phyloP scores from a whole-genome alignment of 2,329 filamentous ascomycete species.

The Sarocladiaceae sp. region DNA sequence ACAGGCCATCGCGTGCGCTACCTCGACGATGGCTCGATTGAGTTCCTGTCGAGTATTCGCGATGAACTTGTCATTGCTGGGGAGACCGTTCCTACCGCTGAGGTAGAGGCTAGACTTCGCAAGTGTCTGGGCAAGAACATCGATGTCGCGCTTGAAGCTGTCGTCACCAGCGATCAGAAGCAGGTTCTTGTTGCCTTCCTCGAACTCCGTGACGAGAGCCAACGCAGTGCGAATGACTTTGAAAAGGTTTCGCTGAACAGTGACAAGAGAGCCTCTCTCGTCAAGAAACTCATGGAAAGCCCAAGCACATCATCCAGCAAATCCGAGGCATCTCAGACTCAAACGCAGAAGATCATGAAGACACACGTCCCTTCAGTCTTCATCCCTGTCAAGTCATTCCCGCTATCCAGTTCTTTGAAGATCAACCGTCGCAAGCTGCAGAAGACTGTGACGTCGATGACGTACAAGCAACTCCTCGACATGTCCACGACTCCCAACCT shows the following conservation, averaged over 20 bases:
- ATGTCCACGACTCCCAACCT: slow-evolving; percentile 34
- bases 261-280: slow-evolving; percentile 35
- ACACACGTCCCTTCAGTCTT: slow-evolving; percentile 44
- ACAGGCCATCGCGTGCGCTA: slow-evolving; percentile 48
- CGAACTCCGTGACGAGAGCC: slow-evolving; percentile 38
- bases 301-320: neutral
- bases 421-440: slow-evolving; percentile 45
- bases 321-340: neutral
- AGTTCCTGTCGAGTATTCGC: slow-evolving; percentile 40
- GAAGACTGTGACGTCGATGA: slow-evolving; percentile 37
- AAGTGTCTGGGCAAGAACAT: slow-evolving; percentile 40
- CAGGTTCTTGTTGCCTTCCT: slow-evolving; percentile 44
- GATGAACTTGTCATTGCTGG: slow-evolving; percentile 38
- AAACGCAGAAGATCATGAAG: neutral
- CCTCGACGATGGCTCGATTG: slow-evolving; percentile 42
- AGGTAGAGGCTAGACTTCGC: slow-evolving; percentile 44
- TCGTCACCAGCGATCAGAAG: slow-evolving; percentile 39
- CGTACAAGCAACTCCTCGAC: slow-evolving; percentile 37
- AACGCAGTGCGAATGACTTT: slow-evolving; percentile 33
- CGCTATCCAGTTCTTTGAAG: slow-evolving; percentile 46
- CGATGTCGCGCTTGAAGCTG: slow-evolving; percentile 44
- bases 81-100: slow-evolving; percentile 34
- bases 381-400: slow-evolving; percentile 43
- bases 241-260: slow-evolving; percentile 21
- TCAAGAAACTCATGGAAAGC: slow-evolving; percentile 37